Evolutionary conservation across 2,329 filamentous ascomycete species (phyloP).

Genomic region (Microdochium paspali): DNA sequence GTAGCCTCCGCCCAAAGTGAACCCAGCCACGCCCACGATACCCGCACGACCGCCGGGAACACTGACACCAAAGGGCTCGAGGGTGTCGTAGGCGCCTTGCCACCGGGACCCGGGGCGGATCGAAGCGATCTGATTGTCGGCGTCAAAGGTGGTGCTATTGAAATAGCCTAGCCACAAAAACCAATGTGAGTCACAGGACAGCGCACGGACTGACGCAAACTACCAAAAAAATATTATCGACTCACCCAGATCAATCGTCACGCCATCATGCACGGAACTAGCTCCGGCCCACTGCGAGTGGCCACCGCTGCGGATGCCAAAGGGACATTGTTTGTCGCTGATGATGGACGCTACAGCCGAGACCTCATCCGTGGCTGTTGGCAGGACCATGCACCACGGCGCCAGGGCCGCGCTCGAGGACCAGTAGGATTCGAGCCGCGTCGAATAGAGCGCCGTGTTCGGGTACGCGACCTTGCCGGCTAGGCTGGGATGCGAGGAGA

Average conservation of each 20-base stretch:
- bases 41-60: slow-evolving; percentile 15
- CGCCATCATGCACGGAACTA: slow-evolving; percentile 13
- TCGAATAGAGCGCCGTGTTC: neutral
- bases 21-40: slow-evolving; percentile 17
- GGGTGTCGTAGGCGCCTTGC: slow-evolving; percentile 13
- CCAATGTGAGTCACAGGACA: neutral
- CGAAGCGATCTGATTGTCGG: slow-evolving; percentile 14
- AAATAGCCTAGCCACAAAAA: slow-evolving; percentile 11
- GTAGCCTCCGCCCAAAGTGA: slow-evolving; percentile 16
- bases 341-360: slow-evolving; percentile 23
- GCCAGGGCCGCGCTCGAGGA: slow-evolving; percentile 23
- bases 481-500: neutral
- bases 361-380: slow-evolving; percentile 23
- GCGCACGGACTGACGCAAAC: neutral
- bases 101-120: slow-evolving; percentile 18
- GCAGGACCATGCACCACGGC: slow-evolving; percentile 25
- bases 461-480: neutral
- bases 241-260: slow-evolving; percentile 15
- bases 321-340: slow-evolving; percentile 17
- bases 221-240: neutral
- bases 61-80: slow-evolving; percentile 13
- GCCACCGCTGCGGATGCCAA: slow-evolving; percentile 24
- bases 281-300: slow-evolving; percentile 14
- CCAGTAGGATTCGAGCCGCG: slow-evolving; percentile 24
- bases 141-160: slow-evolving; percentile 20